Conservation (phyloP, 176 grass and related monocot species). For the Poa annua region DNA sequence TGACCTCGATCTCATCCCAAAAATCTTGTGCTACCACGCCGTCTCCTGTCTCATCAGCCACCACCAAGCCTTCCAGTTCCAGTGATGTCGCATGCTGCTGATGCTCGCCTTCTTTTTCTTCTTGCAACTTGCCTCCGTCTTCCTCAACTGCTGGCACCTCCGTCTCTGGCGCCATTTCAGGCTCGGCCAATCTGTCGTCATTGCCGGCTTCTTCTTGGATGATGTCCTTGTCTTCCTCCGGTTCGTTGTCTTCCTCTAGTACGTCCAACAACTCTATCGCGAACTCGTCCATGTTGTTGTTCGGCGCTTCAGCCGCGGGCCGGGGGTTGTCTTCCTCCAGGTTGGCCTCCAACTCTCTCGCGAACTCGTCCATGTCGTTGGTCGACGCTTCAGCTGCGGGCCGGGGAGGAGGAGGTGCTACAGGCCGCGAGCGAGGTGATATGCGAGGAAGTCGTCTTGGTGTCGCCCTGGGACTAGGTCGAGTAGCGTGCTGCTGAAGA, state of each 20-base stretch:
- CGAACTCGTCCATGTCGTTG: background rate
- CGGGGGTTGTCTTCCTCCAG: no score
- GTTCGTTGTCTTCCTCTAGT: no score
- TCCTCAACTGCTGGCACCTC: background rate
- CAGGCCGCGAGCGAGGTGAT: background rate
- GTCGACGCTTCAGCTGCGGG: background rate
- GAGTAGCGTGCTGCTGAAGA: background rate
- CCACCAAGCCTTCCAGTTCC: conserved; percentile 3
- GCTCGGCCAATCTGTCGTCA: background rate
- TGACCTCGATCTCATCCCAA: no score
- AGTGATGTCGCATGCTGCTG: background rate
- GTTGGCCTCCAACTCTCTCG: background rate
- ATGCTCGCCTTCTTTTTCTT: background rate
- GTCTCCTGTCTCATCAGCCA: background rate
- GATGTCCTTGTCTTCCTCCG: background rate
- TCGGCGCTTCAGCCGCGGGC: background rate
- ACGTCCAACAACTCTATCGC: no score
- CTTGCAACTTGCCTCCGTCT: background rate
- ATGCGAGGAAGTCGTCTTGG: background rate
- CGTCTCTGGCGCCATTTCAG: background rate
- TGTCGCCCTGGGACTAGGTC: background rate
- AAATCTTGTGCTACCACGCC: no score
- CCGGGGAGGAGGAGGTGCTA: background rate
- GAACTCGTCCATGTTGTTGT: background rate
- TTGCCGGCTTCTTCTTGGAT: background rate